Evolutionary conservation across 176 grass and related monocot species (phyloP), one percentile per base, ranked within the genome.

Genomic region (Dactylis glomerata): DNA sequence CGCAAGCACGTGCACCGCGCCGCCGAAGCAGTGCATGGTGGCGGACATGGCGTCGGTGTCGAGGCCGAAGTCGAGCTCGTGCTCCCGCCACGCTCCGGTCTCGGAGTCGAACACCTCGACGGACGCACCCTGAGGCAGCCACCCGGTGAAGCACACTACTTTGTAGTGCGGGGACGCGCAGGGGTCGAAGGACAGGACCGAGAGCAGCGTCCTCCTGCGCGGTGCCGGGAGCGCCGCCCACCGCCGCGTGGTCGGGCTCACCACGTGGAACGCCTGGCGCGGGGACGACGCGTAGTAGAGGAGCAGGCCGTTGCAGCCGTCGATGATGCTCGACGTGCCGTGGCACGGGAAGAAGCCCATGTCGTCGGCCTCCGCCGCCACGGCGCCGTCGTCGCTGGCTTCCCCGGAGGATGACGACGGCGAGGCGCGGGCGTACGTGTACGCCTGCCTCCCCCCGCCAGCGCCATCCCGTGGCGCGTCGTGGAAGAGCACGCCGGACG

Each of bases 301-400:
- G 19, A 97, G 90, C 17, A 97, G 81, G 75, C 95, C 95, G 75
- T 93, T 94, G 87, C 95, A 93, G 26, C 92, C 90, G 78, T 97
- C 95, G 55, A 94, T 87, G 89, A 97, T 88, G 65, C 86, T 88
- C 10, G 92, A 92, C 32, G 83, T 88, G 5, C 41, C 74, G 65
- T 90, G 90, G 70, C 81, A 79, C 24, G 92, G 92, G 81, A 97
- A 97, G 86, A 97, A 97, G 30, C 82, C 37, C 63, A 97, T 90
- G 64, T 80, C 75, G 50, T 80, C 75, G 30, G 42, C 86, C 54
- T 88, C 92, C 28, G 69, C 46, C 14, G 86, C 84, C 10, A 88
- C 86, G 14, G 46, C 76, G 31, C 81, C 68, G 20, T 3, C 15
- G 24, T 81, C 68, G 65, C 10, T 8, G 2, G 38, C 64, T 2